Evolutionary conservation across 306 rosid genomes (phyloP), one percentile per base, ranked within the genome.

Genomic region (Gastrolobium villosum): DNA sequence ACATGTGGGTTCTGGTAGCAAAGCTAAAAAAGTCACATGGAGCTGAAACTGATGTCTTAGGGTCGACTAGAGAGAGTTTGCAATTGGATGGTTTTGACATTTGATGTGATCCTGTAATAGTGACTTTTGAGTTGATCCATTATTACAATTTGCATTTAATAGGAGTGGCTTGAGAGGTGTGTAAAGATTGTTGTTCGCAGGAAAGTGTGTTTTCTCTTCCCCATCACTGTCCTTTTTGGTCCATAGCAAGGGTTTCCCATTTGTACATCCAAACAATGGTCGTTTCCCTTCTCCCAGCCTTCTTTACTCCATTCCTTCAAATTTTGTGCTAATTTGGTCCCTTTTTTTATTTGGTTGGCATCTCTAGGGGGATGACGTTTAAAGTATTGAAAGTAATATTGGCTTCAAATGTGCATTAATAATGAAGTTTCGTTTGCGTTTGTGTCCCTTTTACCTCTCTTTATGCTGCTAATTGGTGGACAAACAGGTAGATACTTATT

Each of bases 1-100:
- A 91, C 84, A 96, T 96, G 99, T 96, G 99, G 99, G 92, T 96
- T 86, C 94, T 93, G 49, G 99, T 96, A 79, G 96, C 99, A 13
- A 96, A 91, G 83, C 79, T 96, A 45, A 96, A 96, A 81, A 95
- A 89, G 77, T 83, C 92, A 30, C 89, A 89, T 5, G 96, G 97
- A 78, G 72, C 86, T 13, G 99, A 90, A 74, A 85, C 82, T 45
- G 96, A 90, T 69, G 82, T 76, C 78, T 91, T 91, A 35, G 93
- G 83, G 81, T 89, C 91, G 11, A 86, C 86, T 5, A 75, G 71
- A 81, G 93, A 88, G 77, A 71, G 73, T 66, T 75, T 75, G 71
- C 81, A 40, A 74, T 34, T 75, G 53, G 89, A 86, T 75, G 89
- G 90, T 80, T 87, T 80, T 70, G 91, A 87, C 46, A 67, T 77